A percentile compares a stretch with the other conserved stretches of the same genome.
These are phyloP conservation scores for Caryopteris hybrid DNA, from an alignment of 305 asterid species.

Conservation along the genomic window DNA sequence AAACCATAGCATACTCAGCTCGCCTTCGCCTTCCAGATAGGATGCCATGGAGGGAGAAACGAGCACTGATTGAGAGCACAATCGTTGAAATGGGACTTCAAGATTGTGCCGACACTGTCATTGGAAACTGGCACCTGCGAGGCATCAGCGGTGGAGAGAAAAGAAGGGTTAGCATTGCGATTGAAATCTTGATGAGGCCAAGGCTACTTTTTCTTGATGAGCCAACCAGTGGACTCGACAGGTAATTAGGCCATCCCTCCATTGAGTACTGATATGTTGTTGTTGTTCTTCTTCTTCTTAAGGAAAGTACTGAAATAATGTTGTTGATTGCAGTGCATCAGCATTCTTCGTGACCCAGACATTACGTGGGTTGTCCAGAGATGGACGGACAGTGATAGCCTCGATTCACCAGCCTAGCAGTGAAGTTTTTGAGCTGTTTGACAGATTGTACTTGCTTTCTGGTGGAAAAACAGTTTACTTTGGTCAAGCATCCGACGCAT, in stretches of 20 bases:
- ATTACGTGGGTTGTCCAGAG: conserved; percentile 71
- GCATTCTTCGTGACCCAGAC: conserved; percentile 97
- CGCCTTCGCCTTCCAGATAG: conserved; percentile 74
- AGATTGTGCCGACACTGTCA: conserved; percentile 91
- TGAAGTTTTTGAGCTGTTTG: conserved; percentile 95
- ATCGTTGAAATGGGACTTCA: conserved; percentile 96
- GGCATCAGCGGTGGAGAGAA: conserved; percentile 96
- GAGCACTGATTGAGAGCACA: conserved; percentile 80
- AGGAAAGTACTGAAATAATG: not conserved
- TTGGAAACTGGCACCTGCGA: conserved; percentile 93
- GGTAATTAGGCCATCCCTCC: conserved; percentile 29
- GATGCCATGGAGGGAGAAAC: conserved; percentile 79
- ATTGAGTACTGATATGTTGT: too few relatives aligned
- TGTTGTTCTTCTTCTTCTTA: not conserved
- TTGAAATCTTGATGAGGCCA: conserved; percentile 92
- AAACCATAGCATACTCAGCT: conserved; percentile 87
- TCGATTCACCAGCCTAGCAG: conserved; percentile 98
- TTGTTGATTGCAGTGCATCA: conserved; percentile 62
- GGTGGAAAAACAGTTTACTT: conserved; percentile 90
- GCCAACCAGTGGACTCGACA: conserved; percentile 98
- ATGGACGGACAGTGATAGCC: conserved; percentile 91
- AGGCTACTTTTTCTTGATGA: conserved; percentile 93
- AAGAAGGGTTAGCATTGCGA: conserved; percentile 88
- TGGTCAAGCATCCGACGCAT: conserved; percentile 87
- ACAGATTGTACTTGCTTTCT: conserved; percentile 76